Percentiles rank a stretch among this genome's conserved stretches.
These are phyloP conservation scores for Leccinum uliginosum DNA, from an alignment of 768 basidiomycete genomes.

Conservation along the genomic window DNA sequence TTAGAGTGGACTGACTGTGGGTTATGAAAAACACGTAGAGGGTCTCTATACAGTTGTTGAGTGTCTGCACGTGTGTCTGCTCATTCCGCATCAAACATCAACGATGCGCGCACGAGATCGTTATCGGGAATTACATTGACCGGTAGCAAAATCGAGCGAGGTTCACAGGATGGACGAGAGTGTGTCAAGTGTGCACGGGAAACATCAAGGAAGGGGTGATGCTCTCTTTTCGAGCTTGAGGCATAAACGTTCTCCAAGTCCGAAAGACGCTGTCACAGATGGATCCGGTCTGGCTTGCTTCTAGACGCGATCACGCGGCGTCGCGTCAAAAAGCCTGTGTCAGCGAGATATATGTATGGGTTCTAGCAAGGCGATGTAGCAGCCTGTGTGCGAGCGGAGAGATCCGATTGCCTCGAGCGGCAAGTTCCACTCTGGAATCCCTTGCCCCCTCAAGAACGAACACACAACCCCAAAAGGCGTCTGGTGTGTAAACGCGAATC, in stretches of 20 bases:
- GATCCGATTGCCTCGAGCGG: constrained; percentile 1
- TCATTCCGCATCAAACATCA: constrained; percentile 5
- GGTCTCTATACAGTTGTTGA: constrained; percentile 1
- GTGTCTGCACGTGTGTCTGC: constrained; percentile 11
- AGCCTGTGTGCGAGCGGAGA: background rate
- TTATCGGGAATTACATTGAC: constrained; percentile 21
- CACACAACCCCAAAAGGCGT: constrained; percentile 1
- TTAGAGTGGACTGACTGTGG: constrained; percentile 2
- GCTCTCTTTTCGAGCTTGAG: constrained; percentile 17
- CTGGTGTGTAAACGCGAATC: background rate
- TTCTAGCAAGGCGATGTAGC: background rate
- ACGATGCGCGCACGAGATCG: constrained; percentile 17
- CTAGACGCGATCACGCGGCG: constrained; percentile 5
- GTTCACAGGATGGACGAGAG: constrained; percentile 22
- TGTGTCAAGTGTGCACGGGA: constrained; percentile 9
- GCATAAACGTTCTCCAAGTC: constrained; percentile 24
- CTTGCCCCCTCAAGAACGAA: background rate
- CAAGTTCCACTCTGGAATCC: background rate
- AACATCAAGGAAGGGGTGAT: constrained; percentile 11
- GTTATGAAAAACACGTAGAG: constrained; percentile 24
- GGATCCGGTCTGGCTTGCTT: background rate
- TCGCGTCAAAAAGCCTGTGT: constrained; percentile 4
- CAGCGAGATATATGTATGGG: background rate
- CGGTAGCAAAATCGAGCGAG: constrained; percentile 10
- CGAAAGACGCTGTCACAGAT: constrained; percentile 18